Evolutionary conservation across 331 rosid species (phyloP).

Genomic region (Acacia pycnantha): DNA sequence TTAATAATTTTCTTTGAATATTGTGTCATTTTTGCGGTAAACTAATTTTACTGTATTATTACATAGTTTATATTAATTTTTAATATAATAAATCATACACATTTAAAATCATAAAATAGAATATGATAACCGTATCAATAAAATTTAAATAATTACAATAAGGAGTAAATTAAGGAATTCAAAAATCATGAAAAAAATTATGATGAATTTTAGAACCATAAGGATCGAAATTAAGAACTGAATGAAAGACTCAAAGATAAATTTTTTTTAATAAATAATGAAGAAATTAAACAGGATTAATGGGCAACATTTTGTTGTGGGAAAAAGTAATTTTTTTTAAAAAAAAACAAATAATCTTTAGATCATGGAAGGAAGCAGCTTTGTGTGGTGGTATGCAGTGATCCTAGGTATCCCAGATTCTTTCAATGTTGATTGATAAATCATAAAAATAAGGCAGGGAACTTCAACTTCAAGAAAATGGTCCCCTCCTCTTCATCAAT

Average conservation of each 20-base stretch:
- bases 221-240: neutral
- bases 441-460: neutral
- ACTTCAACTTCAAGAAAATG: neutral
- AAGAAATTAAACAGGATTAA: neutral
- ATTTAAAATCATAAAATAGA: neutral
- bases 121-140: neutral
- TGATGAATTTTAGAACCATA: neutral
- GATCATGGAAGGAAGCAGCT: neutral
- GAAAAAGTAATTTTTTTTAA: too few relatives aligned
- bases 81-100: neutral
- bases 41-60: neutral
- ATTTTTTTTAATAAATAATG: neutral
- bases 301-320: neutral
- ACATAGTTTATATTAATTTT: neutral
- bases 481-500: neutral
- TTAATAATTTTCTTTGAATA: neutral
- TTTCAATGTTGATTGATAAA: conserved; percentile 4
- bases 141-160: neutral
- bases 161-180: neutral
- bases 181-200: neutral
- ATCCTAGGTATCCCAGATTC: conserved; percentile 11
- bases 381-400: neutral
- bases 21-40: neutral
- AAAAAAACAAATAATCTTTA: neutral
- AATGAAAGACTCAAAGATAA: neutral